Conservation (phyloP, 169 alveolate species). For the Plasmodium berghei region DNA sequence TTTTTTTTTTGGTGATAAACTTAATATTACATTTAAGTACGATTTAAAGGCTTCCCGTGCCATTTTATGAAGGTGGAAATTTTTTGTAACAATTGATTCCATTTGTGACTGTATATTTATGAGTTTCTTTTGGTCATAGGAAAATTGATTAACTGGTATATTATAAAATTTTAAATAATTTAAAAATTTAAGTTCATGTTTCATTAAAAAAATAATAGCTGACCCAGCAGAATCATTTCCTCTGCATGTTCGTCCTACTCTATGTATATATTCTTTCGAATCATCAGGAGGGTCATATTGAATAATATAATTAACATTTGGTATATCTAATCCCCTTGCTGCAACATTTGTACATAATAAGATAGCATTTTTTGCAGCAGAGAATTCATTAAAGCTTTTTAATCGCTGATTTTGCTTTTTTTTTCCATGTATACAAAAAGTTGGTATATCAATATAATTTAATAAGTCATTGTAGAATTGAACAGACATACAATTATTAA, state of each 20-base stretch:
- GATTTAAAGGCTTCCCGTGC: slow-evolving; percentile 98
- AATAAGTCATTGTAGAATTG: slow-evolving; percentile 97
- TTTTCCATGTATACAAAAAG: slow-evolving; percentile 97
- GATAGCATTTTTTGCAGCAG: slow-evolving; percentile 94
- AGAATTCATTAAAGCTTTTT: slow-evolving; percentile 95
- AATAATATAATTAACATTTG: slow-evolving; percentile 98
- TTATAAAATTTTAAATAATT: slow-evolving; percentile 93
- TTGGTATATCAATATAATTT: slow-evolving; percentile 98
- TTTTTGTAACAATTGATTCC: slow-evolving; percentile 97
- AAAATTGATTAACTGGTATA: slow-evolving; percentile 97
- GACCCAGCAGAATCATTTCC: slow-evolving; percentile 97
- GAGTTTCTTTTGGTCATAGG: slow-evolving; percentile 95
- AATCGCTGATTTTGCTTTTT: slow-evolving; percentile 96
- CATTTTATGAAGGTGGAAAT: slow-evolving; percentile 95
- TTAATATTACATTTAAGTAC: slow-evolving; percentile 89
- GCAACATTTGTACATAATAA: slow-evolving; percentile 99
- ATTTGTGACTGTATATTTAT: slow-evolving; percentile 97
- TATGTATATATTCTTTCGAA: slow-evolving; percentile 99
- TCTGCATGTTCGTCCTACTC: slow-evolving; percentile 99
- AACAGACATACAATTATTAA: slow-evolving; percentile 98
- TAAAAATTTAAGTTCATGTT: slow-evolving; percentile 96
- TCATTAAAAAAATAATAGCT: slow-evolving; percentile 97
- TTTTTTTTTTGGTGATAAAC: slow-evolving; percentile 5
- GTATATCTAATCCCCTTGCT: slow-evolving; percentile 99
- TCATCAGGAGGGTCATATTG: slow-evolving; percentile 99